Conservation (phyloP, 176 grass and related monocot genomes). For the Microstegium vimineum region DNA sequence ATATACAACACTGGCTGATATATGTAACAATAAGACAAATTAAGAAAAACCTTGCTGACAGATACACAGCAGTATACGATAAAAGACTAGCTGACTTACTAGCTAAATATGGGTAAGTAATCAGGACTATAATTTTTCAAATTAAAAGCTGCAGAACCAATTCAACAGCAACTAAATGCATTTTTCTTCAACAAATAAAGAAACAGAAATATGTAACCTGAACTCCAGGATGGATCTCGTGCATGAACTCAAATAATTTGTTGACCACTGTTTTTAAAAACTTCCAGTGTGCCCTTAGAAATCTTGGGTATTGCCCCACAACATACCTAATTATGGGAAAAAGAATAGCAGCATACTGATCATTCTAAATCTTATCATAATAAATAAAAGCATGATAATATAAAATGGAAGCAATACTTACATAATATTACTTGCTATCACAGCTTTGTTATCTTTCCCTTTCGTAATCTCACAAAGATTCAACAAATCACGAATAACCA, state of each 20-base stretch:
- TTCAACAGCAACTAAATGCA: slow-evolving; percentile 36
- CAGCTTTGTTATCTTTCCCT: slow-evolving; percentile 82
- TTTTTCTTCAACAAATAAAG: neutral
- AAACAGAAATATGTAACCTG: slow-evolving; percentile 2
- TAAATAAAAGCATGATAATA: neutral
- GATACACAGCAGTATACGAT: slow-evolving; percentile 13
- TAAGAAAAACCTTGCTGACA: neutral
- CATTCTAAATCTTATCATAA: neutral
- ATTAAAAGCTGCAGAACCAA: neutral
- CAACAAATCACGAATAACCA: slow-evolving; percentile 77
- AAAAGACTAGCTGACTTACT: neutral
- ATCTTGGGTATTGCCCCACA: slow-evolving; percentile 69
- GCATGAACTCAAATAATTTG: slow-evolving; percentile 87
- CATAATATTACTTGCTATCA: slow-evolving; percentile 88
- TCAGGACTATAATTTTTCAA: neutral
- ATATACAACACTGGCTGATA: neutral
- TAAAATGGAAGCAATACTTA: slow-evolving; percentile 3
- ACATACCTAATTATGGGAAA: slow-evolving; percentile 46
- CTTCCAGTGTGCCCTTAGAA: slow-evolving; percentile 75
- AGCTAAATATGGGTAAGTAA: neutral
- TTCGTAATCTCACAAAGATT: slow-evolving; percentile 76
- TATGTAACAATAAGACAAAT: neutral
- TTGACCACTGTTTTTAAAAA: slow-evolving; percentile 81
- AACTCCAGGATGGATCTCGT: slow-evolving; percentile 61
- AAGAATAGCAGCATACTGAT: neutral